phyloP scores from a whole-genome alignment of 495 filamentous ascomycete genomes.

The Penicillium verhagenii region DNA sequence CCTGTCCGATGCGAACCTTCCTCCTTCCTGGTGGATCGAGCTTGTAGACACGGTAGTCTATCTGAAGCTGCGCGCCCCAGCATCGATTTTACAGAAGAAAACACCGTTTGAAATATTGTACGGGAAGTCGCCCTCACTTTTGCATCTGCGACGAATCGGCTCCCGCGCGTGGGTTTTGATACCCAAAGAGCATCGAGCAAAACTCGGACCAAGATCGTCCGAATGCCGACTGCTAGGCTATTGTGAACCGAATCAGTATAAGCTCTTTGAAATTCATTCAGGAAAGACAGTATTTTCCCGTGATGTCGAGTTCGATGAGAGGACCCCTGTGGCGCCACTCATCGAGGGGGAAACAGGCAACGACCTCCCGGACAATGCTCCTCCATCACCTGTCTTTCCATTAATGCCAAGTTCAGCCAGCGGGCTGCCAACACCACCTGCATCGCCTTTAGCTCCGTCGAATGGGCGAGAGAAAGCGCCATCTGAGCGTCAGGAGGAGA shows the following conservation, averaged over 20 bases:
- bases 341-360: slow-evolving; percentile 4
- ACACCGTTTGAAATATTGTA: slow-evolving; percentile 3
- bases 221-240: slow-evolving; percentile 6
- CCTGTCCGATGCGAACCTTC: slow-evolving; percentile 7
- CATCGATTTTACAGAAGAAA: background rate
- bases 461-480: slow-evolving; percentile 4
- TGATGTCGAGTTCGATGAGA: slow-evolving; percentile 2
- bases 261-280: slow-evolving; percentile 1
- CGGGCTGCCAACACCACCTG: slow-evolving; percentile 1
- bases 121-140: slow-evolving; percentile 1
- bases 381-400: slow-evolving; percentile 5
- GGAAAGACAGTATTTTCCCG: background rate
- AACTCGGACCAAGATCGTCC: slow-evolving; percentile 3
- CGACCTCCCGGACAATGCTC: slow-evolving; percentile 2
- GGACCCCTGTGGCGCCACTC: background rate
- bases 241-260: slow-evolving; percentile 4
- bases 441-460: background rate
- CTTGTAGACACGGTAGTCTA: slow-evolving; percentile 3
- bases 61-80: slow-evolving; percentile 6
- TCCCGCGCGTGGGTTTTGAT: slow-evolving; percentile 4
- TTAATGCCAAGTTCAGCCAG: background rate
- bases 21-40: slow-evolving; percentile 6
- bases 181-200: slow-evolving; percentile 6
- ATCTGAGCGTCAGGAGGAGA: background rate
- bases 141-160: slow-evolving; percentile 5